Base-by-base conservation (phyloP, 2,329 filamentous ascomycete genomes). In the Ramularia endophylla region DNA sequence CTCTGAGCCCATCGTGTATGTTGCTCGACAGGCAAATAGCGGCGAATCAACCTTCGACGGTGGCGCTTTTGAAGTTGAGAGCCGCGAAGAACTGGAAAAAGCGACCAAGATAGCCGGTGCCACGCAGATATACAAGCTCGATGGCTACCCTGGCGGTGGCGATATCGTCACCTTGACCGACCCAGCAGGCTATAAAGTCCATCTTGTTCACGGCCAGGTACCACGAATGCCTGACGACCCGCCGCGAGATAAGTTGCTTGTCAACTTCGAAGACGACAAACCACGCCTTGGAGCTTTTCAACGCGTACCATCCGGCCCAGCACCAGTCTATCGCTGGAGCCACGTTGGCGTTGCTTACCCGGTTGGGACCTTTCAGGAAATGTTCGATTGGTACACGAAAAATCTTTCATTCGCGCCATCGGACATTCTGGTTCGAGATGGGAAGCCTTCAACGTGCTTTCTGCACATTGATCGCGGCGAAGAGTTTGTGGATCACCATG, bases 401-500 rank as follows among this genome's bases (percentile, higher is more conserved):
- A 63, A 63, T 16, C 72, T 74, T 59, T 72, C 72, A 50, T 56
- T 74, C 41, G 65, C 62, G 1, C 69, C 69, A 1, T 66, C 66
- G 0, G 71, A 73, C 43, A 64, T 73, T 39, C 35, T 59, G 20
- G 48, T 52, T 60, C 2, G 48, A 18, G 31, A 18, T 4, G 31
- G 11, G 15, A 16, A 18, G 6, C 15, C n/a, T 2, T 6, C 18
- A 2, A 15, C 52, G 1, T 47, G 51, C 5, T 80, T 81, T 53
- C 55, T 70, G 17, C 76, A 78, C 48, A 62, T 80, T 12, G 76
- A 79, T 48, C 62, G 69, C 1, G 77, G 75, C 0, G 52, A 63
- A 0, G 60, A 63, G 1, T 69, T 65, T 43, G 65, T 68, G 0
- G 77, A 80, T 53, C 77, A 80, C 51, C 77, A 80, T 52, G 65